Conservation (phyloP, 1,284 basidiomycete species). For the Earliella scabrosa region DNA sequence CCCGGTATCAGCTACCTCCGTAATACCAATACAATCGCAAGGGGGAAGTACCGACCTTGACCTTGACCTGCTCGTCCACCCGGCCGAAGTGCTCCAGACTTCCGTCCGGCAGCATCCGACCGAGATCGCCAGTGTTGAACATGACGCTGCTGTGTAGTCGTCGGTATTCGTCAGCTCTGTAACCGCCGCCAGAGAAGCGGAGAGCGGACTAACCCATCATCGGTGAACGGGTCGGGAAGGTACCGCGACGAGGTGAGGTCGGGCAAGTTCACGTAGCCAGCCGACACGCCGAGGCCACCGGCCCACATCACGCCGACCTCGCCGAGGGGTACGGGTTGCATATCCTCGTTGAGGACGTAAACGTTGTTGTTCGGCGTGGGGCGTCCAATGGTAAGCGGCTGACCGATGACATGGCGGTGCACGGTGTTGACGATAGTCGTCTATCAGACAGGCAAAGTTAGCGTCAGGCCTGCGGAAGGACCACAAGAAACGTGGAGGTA, state of each 20-base stretch:
- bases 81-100: conserved; percentile 54
- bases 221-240: conserved; percentile 47
- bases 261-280: conserved; percentile 54
- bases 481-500: conserved; percentile 1
- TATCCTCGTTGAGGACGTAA: conserved; percentile 52
- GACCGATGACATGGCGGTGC: conserved; percentile 45
- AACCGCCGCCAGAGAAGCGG: not conserved
- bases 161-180: not conserved
- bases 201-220: conserved; percentile 41
- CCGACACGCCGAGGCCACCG: conserved; percentile 50
- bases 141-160: conserved; percentile 42
- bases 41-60: conserved; percentile 45
- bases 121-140: conserved; percentile 63
- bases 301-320: conserved; percentile 57
- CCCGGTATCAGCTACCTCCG: no score
- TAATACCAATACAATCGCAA: no score
- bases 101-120: conserved; percentile 50
- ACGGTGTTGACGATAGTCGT: conserved; percentile 58
- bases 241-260: conserved; percentile 51
- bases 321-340: conserved; percentile 51
- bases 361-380: conserved; percentile 59
- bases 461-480: not conserved
- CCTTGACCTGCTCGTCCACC: conserved; percentile 53
- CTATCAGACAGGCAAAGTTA: not conserved
- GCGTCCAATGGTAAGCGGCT: conserved; percentile 47